Evolutionary conservation across 768 basidiomycete genomes (phyloP).

Genomic region (Phlebiopsis gigantea): DNA sequence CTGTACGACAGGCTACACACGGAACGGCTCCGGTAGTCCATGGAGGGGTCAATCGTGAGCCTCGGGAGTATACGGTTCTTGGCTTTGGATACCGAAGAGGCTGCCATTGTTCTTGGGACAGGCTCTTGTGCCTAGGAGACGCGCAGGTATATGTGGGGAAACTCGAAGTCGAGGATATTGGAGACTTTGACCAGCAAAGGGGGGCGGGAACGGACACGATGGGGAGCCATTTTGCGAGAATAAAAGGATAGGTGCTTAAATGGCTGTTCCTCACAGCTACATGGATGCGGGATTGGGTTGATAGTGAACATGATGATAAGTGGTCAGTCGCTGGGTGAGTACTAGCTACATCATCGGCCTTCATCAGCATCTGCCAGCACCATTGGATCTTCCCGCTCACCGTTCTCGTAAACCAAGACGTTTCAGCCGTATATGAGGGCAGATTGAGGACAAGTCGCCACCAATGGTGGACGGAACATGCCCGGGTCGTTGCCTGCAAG

Average conservation of each 20-base stretch:
- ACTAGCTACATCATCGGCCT: background rate
- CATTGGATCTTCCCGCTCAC: background rate
- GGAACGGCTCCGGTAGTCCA: constrained; percentile 13
- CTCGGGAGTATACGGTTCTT: constrained; percentile 18
- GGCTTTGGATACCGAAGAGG: background rate
- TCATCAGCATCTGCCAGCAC: background rate
- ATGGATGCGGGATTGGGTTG: background rate
- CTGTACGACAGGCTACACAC: constrained; percentile 27
- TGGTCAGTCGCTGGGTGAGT: background rate
- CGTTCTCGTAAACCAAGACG: background rate
- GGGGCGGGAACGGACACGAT: background rate
- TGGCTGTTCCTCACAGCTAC: background rate
- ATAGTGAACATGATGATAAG: constrained; percentile 2
- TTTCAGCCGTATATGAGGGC: too few species aligned
- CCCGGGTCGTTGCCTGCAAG: too few species aligned
- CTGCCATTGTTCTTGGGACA: background rate
- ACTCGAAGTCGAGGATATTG: background rate
- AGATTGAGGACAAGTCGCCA: too few species aligned
- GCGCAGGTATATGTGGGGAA: background rate
- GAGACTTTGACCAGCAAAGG: constrained; percentile 3
- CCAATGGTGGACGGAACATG: too few species aligned
- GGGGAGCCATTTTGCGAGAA: background rate
- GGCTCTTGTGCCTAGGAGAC: background rate
- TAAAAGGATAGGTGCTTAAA: background rate
- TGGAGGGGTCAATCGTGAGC: constrained; percentile 31